Conservation (phyloP, 2,329 filamentous ascomycete species). For the Akanthomyces muscarius region DNA sequence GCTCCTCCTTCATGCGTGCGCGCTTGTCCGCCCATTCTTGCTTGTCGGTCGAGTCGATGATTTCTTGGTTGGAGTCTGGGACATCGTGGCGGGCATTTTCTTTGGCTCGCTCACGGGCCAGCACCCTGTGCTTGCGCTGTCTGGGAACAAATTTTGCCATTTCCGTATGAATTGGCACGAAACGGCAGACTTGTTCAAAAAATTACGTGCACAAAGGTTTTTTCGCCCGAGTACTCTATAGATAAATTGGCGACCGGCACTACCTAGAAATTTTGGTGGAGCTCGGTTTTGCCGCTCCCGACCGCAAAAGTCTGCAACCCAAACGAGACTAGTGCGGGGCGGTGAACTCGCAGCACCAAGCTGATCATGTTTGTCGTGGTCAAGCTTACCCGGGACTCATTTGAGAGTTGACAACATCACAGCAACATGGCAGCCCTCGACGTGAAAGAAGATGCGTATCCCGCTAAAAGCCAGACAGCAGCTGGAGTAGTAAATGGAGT, state of each 20-base stretch:
- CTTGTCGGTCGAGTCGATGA: constrained; percentile 41
- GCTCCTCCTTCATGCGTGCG: constrained; percentile 50
- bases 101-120: constrained; percentile 57
- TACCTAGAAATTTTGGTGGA: constrained; percentile 33
- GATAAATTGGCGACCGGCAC: constrained; percentile 7
- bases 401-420: neutral
- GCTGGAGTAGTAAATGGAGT: constrained; percentile 62
- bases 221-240: neutral
- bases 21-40: constrained; percentile 51
- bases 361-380: constrained; percentile 16
- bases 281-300: constrained; percentile 32
- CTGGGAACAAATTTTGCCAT: constrained; percentile 60
- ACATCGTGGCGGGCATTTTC: constrained; percentile 40
- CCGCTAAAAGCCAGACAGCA: constrained; percentile 57
- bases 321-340: constrained; percentile 35
- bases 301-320: constrained; percentile 33
- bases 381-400: constrained; percentile 17
- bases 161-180: constrained; percentile 19
- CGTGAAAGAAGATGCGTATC: constrained; percentile 57
- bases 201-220: neutral
- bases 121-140: constrained; percentile 64
- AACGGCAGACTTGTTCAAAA: neutral
- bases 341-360: constrained; percentile 17
- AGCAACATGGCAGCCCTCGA: constrained; percentile 38
- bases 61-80: constrained; percentile 35